A percentile compares a stretch with the other conserved stretches of the same genome.
Evolutionary conservation across 139 green algal species (phyloP).

Genomic region (Bryopsis sp.): DNA sequence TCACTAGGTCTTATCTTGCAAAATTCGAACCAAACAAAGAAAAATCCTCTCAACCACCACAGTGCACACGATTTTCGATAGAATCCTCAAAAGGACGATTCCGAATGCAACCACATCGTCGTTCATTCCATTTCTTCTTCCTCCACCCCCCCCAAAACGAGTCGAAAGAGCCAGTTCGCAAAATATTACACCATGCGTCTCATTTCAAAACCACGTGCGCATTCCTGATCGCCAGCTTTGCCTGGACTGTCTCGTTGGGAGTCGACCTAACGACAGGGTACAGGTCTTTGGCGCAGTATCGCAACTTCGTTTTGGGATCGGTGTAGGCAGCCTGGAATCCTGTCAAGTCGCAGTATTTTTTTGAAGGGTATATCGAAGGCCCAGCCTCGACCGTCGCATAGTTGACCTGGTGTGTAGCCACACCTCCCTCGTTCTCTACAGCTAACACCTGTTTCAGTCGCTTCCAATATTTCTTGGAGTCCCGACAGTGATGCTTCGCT

Average conservation of each 20-base stretch:
- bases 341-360: slow-evolving; percentile 56
- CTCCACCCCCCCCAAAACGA: too few species aligned
- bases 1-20: too few species aligned
- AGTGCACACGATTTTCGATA: too few species aligned
- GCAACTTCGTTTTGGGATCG: slow-evolving; percentile 43
- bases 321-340: slow-evolving; percentile 39
- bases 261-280: slow-evolving; percentile 26
- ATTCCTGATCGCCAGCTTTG: slow-evolving; percentile 22
- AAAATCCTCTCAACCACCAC: too few species aligned
- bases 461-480: slow-evolving; percentile 25
- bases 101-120: too few species aligned
- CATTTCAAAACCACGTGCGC: slow-evolving; percentile 27
- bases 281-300: slow-evolving; percentile 30
- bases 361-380: slow-evolving; percentile 48
- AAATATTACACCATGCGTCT: too few species aligned
- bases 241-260: slow-evolving; percentile 29
- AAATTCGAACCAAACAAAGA: too few species aligned
- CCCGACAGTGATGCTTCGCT: neutral
- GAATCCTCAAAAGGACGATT: too few species aligned
- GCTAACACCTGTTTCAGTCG: slow-evolving; percentile 36
- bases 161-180: too few species aligned
- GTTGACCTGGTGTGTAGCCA: slow-evolving; percentile 17
- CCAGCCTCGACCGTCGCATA: slow-evolving; percentile 48
- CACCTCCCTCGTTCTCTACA: neutral
- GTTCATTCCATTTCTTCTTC: too few species aligned